A percentile compares a stretch with the other conserved stretches of the same genome.
Conservation (phyloP, 495 filamentous ascomycete species). For the Xylaria curta region DNA sequence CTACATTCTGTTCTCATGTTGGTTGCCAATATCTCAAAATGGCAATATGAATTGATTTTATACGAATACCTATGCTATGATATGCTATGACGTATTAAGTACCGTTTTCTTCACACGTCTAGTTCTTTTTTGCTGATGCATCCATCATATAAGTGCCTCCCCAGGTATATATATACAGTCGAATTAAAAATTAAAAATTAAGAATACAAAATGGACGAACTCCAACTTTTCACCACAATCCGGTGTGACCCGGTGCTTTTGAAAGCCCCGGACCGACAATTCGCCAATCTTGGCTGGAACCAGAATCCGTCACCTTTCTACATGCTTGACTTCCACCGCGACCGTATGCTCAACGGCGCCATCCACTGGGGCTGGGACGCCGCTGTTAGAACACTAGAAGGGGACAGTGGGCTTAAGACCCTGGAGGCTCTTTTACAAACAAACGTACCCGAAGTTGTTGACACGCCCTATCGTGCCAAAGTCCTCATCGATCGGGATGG, state of each 20-base stretch:
- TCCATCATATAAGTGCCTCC: background rate
- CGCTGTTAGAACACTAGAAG: conserved; percentile 51
- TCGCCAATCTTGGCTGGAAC: conserved; percentile 50
- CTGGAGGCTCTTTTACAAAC: conserved; percentile 37
- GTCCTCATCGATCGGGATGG: conserved; percentile 60
- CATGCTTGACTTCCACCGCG: conserved; percentile 80
- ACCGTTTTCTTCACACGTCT: background rate
- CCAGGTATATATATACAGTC: background rate
- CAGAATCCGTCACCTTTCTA: conserved; percentile 71
- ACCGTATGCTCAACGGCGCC: conserved; percentile 78
- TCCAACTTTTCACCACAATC: conserved; percentile 76
- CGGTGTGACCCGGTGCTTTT: conserved; percentile 75
- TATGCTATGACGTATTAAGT: background rate
- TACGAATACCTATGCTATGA: background rate
- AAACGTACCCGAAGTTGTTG: conserved; percentile 29
- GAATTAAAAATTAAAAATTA: background rate
- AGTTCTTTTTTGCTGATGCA: background rate
- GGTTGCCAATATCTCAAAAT: background rate
- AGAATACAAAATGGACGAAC: conserved; percentile 27
- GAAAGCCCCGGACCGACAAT: conserved; percentile 38
- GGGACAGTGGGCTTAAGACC: conserved; percentile 48
- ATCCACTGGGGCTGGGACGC: conserved; percentile 67
- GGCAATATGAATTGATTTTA: background rate
- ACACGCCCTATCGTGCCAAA: conserved; percentile 54
- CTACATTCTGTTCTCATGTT: no score